phyloP scores from a whole-genome alignment of 768 basidiomycete genomes.

The Russula griseocarnosa region DNA sequence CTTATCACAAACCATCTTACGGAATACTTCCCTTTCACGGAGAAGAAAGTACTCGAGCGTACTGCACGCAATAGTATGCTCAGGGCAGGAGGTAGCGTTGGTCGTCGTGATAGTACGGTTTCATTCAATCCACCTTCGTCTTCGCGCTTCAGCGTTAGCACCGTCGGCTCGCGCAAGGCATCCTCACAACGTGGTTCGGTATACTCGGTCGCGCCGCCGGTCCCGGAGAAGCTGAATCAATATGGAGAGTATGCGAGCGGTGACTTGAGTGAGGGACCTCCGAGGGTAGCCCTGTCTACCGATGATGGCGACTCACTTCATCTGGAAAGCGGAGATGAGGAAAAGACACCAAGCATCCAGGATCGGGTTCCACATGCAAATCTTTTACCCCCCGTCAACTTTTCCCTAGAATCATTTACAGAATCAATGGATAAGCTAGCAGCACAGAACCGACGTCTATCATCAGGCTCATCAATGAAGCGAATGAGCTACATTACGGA shows the following conservation, averaged over 20 bases:
- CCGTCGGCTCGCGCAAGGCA: slow-evolving; percentile 43
- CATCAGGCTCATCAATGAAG: slow-evolving; percentile 47
- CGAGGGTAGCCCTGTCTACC: slow-evolving; percentile 70
- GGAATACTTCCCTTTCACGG: slow-evolving; percentile 92
- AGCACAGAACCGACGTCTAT: slow-evolving; percentile 36
- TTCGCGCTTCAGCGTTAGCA: slow-evolving; percentile 63
- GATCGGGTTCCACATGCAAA: slow-evolving; percentile 44
- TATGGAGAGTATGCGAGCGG: slow-evolving; percentile 19
- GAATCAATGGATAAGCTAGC: slow-evolving; percentile 67
- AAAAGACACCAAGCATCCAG: slow-evolving; percentile 32
- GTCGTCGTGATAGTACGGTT: slow-evolving; percentile 47
- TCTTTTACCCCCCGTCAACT: slow-evolving; percentile 71
- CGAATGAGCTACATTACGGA: slow-evolving; percentile 82
- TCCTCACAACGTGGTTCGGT: slow-evolving; percentile 44
- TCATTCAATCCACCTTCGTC: slow-evolving; percentile 46
- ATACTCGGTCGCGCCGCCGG: slow-evolving; percentile 41
- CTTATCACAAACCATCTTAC: slow-evolving; percentile 91
- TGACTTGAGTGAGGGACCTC: slow-evolving; percentile 47
- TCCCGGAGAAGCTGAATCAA: slow-evolving; percentile 30
- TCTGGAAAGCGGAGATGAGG: slow-evolving; percentile 49
- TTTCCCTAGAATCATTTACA: slow-evolving; percentile 73
- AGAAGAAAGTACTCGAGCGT: slow-evolving; percentile 85
- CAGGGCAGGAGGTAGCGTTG: slow-evolving; percentile 46
- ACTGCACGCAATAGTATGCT: slow-evolving; percentile 90
- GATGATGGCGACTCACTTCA: slow-evolving; percentile 67